Conservation (phyloP, 305 asterid species). For the Fraxinus platypoda region DNA sequence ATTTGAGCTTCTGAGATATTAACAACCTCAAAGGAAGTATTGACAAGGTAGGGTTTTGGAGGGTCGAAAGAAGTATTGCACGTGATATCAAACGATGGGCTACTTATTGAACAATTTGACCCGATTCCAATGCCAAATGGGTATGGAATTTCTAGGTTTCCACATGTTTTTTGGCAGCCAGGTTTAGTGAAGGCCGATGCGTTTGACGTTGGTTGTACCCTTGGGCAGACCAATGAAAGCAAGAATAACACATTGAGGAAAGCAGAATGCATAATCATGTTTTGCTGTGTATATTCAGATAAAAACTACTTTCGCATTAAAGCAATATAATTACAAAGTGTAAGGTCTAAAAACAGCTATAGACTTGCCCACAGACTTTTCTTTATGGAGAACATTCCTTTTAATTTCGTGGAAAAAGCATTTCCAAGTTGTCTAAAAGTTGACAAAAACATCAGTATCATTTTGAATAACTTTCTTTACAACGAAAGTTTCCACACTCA, state of each 20-base stretch:
- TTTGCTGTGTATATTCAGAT: background rate
- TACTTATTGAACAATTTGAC: background rate
- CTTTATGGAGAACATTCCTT: background rate
- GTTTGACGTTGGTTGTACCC: background rate
- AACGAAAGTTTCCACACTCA: background rate
- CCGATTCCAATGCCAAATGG: background rate
- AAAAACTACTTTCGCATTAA: background rate
- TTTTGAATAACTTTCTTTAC: background rate
- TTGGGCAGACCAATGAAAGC: background rate
- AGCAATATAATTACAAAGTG: background rate
- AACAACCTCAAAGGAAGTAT: background rate
- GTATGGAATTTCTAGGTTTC: background rate
- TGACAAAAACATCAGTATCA: background rate
- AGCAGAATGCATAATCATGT: background rate
- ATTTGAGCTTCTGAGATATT: background rate
- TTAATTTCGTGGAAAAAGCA: background rate
- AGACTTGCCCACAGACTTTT: background rate
- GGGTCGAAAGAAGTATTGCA: background rate
- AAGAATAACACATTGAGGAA: background rate
- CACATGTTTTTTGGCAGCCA: background rate
- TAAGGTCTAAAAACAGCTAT: background rate
- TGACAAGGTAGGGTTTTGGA: background rate
- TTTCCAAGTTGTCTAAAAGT: background rate
- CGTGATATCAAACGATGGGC: background rate
- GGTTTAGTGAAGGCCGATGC: background rate